A percentile compares a stretch with the other conserved stretches of the same genome.
phyloP scores from a whole-genome alignment of 805 yeast genomes.

The Saccharomycopsis sp. region DNA sequence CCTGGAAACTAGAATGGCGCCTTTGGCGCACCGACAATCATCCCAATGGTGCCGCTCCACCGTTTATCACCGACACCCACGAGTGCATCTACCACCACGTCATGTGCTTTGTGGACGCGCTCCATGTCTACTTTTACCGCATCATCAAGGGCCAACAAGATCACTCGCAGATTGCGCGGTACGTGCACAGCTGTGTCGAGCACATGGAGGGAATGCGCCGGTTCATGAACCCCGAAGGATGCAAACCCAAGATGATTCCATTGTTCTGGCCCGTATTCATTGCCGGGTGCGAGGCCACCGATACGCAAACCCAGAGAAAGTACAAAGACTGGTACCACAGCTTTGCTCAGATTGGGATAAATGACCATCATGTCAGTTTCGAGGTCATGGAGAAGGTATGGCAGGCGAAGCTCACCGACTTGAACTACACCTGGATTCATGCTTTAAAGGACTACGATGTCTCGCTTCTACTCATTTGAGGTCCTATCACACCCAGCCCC shows the following conservation, averaged over 20 bases:
- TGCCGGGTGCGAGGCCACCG: conserved; percentile 62
- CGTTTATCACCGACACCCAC: conserved; percentile 28
- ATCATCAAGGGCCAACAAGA: conserved; percentile 19
- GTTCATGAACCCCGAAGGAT: conserved; percentile 35
- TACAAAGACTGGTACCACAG: conserved; percentile 50
- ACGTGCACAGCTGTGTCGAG: conserved; percentile 50
- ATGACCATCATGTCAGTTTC: conserved; percentile 4
- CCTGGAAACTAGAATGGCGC: conserved; percentile 75
- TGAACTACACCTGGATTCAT: conserved; percentile 14
- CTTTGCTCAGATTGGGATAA: conserved; percentile 26
- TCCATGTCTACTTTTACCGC: conserved; percentile 57
- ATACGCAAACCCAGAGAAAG: conserved; percentile 56
- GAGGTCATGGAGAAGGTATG: conserved; percentile 12
- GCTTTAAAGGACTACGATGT: conserved; percentile 17
- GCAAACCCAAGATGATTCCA: conserved; percentile 59
- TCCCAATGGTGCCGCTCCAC: background rate
- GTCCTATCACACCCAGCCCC: too few relatives aligned
- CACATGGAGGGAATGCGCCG: conserved; percentile 56
- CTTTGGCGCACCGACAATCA: conserved; percentile 26
- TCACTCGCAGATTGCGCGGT: conserved; percentile 56
- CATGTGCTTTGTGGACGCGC: conserved; percentile 65
- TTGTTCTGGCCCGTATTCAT: conserved; percentile 85
- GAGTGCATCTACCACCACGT: conserved; percentile 75
- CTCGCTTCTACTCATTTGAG: conserved; percentile 13
- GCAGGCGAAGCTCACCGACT: conserved; percentile 7